phyloP scores from a whole-genome alignment of 345 rosid species.

The Sisymbrium altissimum region DNA sequence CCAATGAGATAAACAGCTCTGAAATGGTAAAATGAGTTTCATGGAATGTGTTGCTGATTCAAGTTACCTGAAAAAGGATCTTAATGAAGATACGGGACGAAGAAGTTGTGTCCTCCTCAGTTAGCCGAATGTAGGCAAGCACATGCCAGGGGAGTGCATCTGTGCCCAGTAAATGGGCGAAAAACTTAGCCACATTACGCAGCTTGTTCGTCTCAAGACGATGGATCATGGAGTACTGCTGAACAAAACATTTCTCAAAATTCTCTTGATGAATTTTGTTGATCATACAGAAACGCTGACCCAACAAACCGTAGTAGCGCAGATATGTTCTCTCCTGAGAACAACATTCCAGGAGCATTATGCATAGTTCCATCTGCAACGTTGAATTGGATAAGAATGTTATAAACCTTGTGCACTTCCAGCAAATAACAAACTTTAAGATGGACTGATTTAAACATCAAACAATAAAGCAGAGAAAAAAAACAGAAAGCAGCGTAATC shows the following conservation, averaged over 20 bases:
- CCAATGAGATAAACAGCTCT: background rate
- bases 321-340: conserved; percentile 95
- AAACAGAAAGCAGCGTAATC: background rate
- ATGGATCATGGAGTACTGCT: conserved; percentile 94
- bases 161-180: conserved; percentile 91
- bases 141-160: conserved; percentile 97
- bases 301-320: conserved; percentile 81
- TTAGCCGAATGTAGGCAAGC: conserved; percentile 72
- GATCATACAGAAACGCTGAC: conserved; percentile 95
- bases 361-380: conserved; percentile 87
- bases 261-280: conserved; percentile 88
- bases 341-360: conserved; percentile 95
- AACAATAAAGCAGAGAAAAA: background rate
- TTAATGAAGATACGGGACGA: conserved; percentile 90
- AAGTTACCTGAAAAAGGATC: conserved; percentile 89
- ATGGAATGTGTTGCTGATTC: conserved; percentile 2
- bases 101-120: conserved; percentile 94
- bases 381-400: conserved; percentile 10
- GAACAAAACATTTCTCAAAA: conserved; percentile 86
- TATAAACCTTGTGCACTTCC: background rate
- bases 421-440: background rate
- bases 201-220: conserved; percentile 86
- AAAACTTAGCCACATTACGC: conserved; percentile 90
- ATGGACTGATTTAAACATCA: background rate
- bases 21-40: conserved; percentile 1